Conservation (phyloP, 306 rosid species). For the Astragalus glycyphyllos region DNA sequence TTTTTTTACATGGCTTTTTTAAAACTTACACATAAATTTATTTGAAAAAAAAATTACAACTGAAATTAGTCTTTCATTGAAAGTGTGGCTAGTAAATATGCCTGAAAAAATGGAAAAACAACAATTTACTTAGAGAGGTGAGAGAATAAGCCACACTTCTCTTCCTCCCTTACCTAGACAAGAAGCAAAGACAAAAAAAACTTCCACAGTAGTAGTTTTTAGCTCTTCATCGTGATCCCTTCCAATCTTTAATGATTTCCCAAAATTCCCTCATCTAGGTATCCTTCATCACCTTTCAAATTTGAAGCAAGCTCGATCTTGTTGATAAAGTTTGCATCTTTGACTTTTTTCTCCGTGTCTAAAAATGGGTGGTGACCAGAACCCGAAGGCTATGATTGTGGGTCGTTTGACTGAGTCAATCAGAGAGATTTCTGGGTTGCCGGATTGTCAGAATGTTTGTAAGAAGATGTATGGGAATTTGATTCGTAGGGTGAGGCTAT, state of each 20-base stretch:
- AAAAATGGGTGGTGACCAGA: conserved; percentile 63
- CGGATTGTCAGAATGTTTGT: conserved; percentile 75
- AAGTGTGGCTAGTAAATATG: too few species aligned
- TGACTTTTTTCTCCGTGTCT: conserved; percentile 37
- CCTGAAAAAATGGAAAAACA: too few species aligned
- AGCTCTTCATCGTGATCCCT: conserved; percentile 29
- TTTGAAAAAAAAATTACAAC: too few species aligned
- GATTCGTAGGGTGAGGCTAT: conserved; percentile 78
- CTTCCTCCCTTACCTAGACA: too few species aligned
- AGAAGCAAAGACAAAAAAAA: conserved; percentile 3
- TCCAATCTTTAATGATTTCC: conserved; percentile 27
- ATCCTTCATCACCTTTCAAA: conserved; percentile 22
- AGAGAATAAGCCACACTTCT: too few species aligned
- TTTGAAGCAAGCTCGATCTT: conserved; percentile 31
- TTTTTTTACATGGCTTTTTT: too few species aligned
- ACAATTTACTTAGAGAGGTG: too few species aligned
- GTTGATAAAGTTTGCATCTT: conserved; percentile 38
- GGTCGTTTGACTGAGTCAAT: conserved; percentile 63
- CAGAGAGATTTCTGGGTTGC: conserved; percentile 66
- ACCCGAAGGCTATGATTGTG: conserved; percentile 45
- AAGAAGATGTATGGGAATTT: conserved; percentile 73
- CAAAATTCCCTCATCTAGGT: conserved; percentile 44
- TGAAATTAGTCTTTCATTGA: too few species aligned
- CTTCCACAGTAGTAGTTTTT: conserved; percentile 35
- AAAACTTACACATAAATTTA: too few species aligned